Conservation (phyloP, 352 stramenopile species). For the Phytophthora ramorum region DNA sequence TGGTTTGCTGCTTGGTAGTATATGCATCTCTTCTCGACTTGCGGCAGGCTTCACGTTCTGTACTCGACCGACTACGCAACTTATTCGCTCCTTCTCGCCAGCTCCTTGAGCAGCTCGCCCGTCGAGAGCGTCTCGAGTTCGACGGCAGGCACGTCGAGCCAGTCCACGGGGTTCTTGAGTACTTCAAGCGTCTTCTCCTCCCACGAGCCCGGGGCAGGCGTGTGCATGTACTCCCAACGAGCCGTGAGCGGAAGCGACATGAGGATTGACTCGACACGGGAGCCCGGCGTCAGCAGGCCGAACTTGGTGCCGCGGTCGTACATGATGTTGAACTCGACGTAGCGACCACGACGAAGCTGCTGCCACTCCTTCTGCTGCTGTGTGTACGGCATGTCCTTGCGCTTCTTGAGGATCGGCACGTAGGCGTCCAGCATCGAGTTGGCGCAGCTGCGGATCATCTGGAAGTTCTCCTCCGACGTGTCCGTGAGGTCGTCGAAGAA, state of each 20-base stretch:
- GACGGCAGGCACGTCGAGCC: constrained; percentile 88
- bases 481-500: constrained; percentile 99
- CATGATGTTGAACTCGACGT: constrained; percentile 99
- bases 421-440: constrained; percentile 94
- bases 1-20: constrained; percentile 3
- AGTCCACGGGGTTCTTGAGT: constrained; percentile 95
- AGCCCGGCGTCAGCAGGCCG: constrained; percentile 95
- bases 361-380: constrained; percentile 98
- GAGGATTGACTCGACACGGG: constrained; percentile 98
- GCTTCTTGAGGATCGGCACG: constrained; percentile 94
- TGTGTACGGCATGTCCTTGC: constrained; percentile 97
- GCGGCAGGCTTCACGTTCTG: background rate
- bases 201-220: constrained; percentile 88
- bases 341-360: constrained; percentile 95
- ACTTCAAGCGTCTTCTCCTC: constrained; percentile 95
- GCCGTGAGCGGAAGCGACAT: constrained; percentile 98
- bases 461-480: constrained; percentile 89
- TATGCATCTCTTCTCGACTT: constrained; percentile 1
- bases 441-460: constrained; percentile 78
- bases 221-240: constrained; percentile 96
- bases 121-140: constrained; percentile 78
- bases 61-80: background rate
- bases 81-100: constrained; percentile 73
- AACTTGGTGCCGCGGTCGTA: constrained; percentile 99
- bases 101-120: constrained; percentile 76